Base-by-base conservation (phyloP, 202 grass and related monocot genomes). In the Thinopyrum obtusiflorum region DNA sequence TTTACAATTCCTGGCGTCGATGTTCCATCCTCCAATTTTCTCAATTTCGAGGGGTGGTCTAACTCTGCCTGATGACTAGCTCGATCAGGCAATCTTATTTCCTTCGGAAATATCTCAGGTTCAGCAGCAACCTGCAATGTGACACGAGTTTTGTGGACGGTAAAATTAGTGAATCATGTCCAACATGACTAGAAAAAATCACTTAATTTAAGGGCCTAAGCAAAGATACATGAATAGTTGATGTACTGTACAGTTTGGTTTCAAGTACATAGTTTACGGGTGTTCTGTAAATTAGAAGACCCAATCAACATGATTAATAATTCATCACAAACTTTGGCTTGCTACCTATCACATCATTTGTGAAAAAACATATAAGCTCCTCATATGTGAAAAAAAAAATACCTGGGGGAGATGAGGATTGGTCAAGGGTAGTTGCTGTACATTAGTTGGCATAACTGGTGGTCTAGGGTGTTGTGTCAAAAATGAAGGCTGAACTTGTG, bases 21-120 rank as follows among this genome's bases (percentile, higher is more conserved):
- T 40, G 62, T 89, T 72, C 88, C 87, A 74, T 86, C 90, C 14
- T 98, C 93, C 80, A 92, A 73, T 87, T 87, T 96, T 44, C 79
- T 89, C 53, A 88, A 84, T 67, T 94, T 96, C 69, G 89, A 76
- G 75, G 85, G 86, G 92, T 75, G 86, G 23, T 59, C 61, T 18
- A 66, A 76, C 42, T 96, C 93, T 70, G 83, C 49, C 87, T 83
- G 72, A 28, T 85, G 84, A 79, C 80, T 73, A 55, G 72, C 47
- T 80, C 82, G 90, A 78, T 86, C 88, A 74, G 76, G 85, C 59
- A 79, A 72, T 66, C 82, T 86, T 35, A 87, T 82, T 86, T 92
- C 80, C 21, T 88, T 88, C 3, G 11, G 68, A 68, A 73, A 76
- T 24, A 49, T 81, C 78, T 92, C 94, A 59, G 77, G 65, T 80